Base-by-base conservation (phyloP, 2,329 filamentous ascomycete species). In the Paracorniculantispora psalliotae region DNA sequence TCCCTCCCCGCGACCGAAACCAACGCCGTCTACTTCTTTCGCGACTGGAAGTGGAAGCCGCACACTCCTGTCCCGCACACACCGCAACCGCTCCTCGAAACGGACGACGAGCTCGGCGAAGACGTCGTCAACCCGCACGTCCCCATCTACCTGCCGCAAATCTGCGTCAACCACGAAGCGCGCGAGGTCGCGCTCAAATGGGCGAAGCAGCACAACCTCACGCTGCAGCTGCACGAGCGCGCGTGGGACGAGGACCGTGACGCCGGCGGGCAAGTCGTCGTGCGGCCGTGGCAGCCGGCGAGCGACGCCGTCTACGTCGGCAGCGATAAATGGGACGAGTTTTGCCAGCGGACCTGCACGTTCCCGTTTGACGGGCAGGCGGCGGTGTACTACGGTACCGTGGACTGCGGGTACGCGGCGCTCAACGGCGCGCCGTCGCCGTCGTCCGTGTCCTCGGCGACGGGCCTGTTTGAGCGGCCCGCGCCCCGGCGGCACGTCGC, bases 101-200 rank as follows among this genome's bases (percentile, higher is more conserved):
- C 26, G 21, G 52, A 55, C 41, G 28, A 17, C 19, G 52, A 55
- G 19, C 39, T 55, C 39, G 37, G 13, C 39, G 26, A 46, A 8
- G 52, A 46, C 26, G n/a, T 46, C 12, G 52, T 55, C 52, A 33
- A 55, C 52, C 52, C 52, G 28, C 52, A 55, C 52, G 39, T 55
- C 9, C 52, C 52, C 41, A 25, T 55, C 19, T n/a, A 23, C 52
- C 52, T 55, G 13, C 39, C 52, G 17, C 52, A 55, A 17, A 15
- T 55, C n/a, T 41, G 12, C 26, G 52, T 55, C n/a, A 17, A 19
- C 52, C n/a, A 46, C 26, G 52, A 55, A 12, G 52, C 52, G 13
- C 52, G 52, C 39, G n/a, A 19, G n/a, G 52, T 55, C 2, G 52
- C 52, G 6, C 39, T 55, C 25, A 10, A 17, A 13, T 54, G 51